Base-by-base conservation (phyloP, 2,329 filamentous ascomycete species). In the Aureobasidium subglaciale region DNA sequence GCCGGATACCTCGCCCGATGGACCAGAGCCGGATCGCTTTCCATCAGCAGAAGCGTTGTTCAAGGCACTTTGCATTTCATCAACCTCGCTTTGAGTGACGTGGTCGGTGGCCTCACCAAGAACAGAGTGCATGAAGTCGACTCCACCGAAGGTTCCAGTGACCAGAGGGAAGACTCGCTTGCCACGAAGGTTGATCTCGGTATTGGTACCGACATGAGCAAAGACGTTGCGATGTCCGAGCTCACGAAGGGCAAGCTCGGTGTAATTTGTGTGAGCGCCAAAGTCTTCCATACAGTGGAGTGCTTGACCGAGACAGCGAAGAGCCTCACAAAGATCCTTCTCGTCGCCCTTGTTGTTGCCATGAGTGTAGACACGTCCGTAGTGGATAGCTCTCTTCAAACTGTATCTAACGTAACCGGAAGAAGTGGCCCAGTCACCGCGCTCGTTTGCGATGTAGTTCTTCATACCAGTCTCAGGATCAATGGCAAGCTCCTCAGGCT, bases 251-350 rank as follows among this genome's bases (percentile, higher is more conserved):
- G 87, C 88, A 57, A 96, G 81, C 70, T 96, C 91, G 13, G 80
- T 84, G 72, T 95, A 96, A 77, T 96, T 96, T 69, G 89, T 95
- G 73, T 96, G 92, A 15, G 91, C 92, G 54, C 90, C 85, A 74
- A 86, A 97, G 68, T 96, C 91, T 74, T 95, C 91, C 22, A 96
- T 74, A 68, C 90, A 96, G 74, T 97, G 92, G 56, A 90, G 81
- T 32, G 86, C 91, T 57, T 90, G 96, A 57, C 92, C 92, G 60
- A 96, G 75, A 16, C 96, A 78, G 54, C 91, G 84, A 45, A 96
- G 81, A 55, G 90, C 87, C 73, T 96, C 92, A 68, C 93, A 85
- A 27, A 95, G 80, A 65, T 96, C 90, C n/a, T 78, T 80, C 67
- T 89, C 83, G 63, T 85, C 81, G 56, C 82, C 75, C 61, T 77